Base-by-base conservation (phyloP, 495 filamentous ascomycete species). In the Xylaria sp. region DNA sequence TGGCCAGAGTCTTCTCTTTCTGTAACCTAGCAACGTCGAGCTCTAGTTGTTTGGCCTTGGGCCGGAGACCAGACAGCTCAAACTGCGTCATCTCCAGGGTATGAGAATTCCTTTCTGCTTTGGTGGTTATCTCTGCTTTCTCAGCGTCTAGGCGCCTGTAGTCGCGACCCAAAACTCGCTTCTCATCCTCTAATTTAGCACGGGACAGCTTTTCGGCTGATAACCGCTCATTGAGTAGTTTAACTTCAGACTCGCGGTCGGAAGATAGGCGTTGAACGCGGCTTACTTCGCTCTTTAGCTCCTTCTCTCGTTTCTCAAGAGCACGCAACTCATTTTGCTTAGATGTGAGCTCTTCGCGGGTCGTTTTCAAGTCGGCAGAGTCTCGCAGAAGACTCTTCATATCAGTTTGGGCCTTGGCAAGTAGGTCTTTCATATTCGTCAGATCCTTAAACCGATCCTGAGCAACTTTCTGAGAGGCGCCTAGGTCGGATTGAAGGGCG, bases 371-470 rank as follows among this genome's bases (percentile, higher is more conserved):
- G 15, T 90, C 88, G 0, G 90, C 85, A 44, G 91, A 90, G 71
- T 98, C 96, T 46, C 88, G 87, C 11, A 93, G 88, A 11, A 98
- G 81, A 21, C 84, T 88, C 72, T 87, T 88, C 24, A 98, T 84
- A 79, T 99, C 96, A 1, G 94, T 93, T 72, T 98, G 93, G 12
- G 91, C 83, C 75, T 95, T 97, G 64, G 95, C 91, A 12, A 97
- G 82, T 11, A 93, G 87, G 44, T 93, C 90, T 40, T 90, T 83
- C 55, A 96, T 80, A 46, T 97, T 93, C 0, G 90, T 92, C 3
- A 97, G 81, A 68, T 97, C 94, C 76, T 95, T 97, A 82, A 93
- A 98, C 11, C 97, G 87, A 35, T 88, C 89, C 58, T 94, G 88
- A 1, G 96, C 94, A 24, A 98, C 83, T 77, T 97, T 90, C 75